Base-by-base conservation (phyloP, 202 grass and related monocot species). In the Brachypodium distachyon region DNA sequence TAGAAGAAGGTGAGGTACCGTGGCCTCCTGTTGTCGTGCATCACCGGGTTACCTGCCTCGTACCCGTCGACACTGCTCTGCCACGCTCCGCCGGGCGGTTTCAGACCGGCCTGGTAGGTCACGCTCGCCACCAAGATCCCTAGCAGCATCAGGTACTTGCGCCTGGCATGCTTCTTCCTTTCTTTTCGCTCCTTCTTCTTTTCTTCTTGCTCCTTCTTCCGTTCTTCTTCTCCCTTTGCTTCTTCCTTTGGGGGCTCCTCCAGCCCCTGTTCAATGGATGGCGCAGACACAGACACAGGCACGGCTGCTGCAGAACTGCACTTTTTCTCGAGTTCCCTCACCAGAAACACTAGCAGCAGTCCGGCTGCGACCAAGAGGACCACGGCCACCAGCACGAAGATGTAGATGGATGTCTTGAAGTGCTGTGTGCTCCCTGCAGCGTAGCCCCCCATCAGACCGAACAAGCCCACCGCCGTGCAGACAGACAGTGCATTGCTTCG, bases 371-470 rank as follows among this genome's bases (percentile, higher is more conserved):
- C 2, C 11, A 29, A 27, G 23, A 84, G 53, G 12, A 79, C 82
- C 14, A 5, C 61, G 4, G 48, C 83, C 9, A 85, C 78, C 18
- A 73, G 8, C 3, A 22, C 47, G 29, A 84, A 41, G 14, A 83
- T 4, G 43, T 19, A 36, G n/a, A 61, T 14, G 18, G 67, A 58
- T 9, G 19, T 46, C 2, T 6, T 22, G 7, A 43, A 2, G 7
- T 32, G 62, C n/a, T 58, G 39, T 13, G 44, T 63, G 75, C 74
- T 72, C 22, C 83, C 76, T 0, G 54, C 52, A 42, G 66, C 56
- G 47, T 57, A 85, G 56, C 55, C 76, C 4, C 41, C 44, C 44
- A 74, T 27, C 6, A 79, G 43, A 13, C 29, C 22, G 27, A 58
- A 48, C 25, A 85, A 34, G 33, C 63, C 66, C 0, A 32, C 46